phyloP scores from a whole-genome alignment of 2,329 filamentous ascomycete genomes.

The Fusarium ambrosium region DNA sequence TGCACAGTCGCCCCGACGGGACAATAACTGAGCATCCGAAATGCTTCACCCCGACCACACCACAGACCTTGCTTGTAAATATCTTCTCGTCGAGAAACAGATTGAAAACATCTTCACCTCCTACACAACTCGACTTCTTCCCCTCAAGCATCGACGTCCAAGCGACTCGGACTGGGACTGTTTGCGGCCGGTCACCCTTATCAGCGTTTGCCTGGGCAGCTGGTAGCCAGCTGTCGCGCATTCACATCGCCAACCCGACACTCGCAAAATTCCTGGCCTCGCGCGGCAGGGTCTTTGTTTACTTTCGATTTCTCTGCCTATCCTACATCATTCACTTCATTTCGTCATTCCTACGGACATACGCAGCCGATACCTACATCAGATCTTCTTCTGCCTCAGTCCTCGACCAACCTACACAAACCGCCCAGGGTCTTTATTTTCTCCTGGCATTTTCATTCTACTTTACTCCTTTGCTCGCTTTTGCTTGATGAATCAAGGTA shows the following conservation, averaged over 20 bases:
- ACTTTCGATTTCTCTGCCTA: background rate
- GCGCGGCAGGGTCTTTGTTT: slow-evolving; percentile 8
- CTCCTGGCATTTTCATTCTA: background rate
- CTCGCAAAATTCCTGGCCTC: background rate
- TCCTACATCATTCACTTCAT: background rate
- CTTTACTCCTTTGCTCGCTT: background rate
- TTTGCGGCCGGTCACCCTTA: slow-evolving; percentile 9
- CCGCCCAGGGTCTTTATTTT: background rate
- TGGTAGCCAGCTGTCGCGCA: slow-evolving; percentile 31
- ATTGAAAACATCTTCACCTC: background rate
- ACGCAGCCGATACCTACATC: background rate
- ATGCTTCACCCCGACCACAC: background rate
- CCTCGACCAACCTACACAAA: background rate
- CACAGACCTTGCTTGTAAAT: background rate
- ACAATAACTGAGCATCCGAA: slow-evolving; percentile 1
- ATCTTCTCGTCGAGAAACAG: background rate
- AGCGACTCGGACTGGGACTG: background rate
- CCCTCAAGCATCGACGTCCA: background rate
- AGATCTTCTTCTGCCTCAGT: background rate
- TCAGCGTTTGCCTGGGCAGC: slow-evolving; percentile 19
- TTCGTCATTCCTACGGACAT: background rate
- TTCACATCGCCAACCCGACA: slow-evolving; percentile 18
- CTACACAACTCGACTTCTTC: background rate
- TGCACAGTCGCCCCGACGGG: background rate
- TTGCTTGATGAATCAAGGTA: slow-evolving; percentile 4